Evolutionary conservation across 148 eudicot species (phyloP).

Genomic region (Camellia japonica): DNA sequence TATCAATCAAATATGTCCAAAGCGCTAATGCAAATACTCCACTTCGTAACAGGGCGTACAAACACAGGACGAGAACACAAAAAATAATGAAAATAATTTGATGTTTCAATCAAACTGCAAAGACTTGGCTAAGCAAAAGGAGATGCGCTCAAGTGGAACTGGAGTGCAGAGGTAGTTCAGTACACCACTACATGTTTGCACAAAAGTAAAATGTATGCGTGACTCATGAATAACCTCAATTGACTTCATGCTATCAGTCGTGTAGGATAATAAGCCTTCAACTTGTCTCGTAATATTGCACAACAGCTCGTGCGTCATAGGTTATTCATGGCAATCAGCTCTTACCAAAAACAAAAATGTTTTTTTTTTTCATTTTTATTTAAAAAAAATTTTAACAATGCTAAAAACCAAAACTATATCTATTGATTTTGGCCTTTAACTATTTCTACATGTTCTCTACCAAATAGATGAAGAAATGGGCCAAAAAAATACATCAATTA

Average conservation of each 20-base stretch:
- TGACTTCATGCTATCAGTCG: not conserved
- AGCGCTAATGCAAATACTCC: no score
- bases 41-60: no score
- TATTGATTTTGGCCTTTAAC: not conserved
- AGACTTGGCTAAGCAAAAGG: no score
- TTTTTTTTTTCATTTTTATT: no score
- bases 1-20: no score
- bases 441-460: not conserved
- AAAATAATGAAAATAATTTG: no score
- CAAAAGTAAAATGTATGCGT: not conserved
- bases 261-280: not conserved
- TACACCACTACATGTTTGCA: not conserved
- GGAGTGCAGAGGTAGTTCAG: not conserved
- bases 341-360: no score
- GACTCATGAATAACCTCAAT: not conserved
- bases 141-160: not conserved
- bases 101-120: no score
- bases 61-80: no score
- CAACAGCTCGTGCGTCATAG: not conserved
- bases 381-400: no score
- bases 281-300: not conserved
- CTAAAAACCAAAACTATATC: not conserved
- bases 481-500: no score
- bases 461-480: not conserved
- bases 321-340: not conserved